phyloP scores from a whole-genome alignment of 2,329 filamentous ascomycete genomes.

The Fusarium sp. region DNA sequence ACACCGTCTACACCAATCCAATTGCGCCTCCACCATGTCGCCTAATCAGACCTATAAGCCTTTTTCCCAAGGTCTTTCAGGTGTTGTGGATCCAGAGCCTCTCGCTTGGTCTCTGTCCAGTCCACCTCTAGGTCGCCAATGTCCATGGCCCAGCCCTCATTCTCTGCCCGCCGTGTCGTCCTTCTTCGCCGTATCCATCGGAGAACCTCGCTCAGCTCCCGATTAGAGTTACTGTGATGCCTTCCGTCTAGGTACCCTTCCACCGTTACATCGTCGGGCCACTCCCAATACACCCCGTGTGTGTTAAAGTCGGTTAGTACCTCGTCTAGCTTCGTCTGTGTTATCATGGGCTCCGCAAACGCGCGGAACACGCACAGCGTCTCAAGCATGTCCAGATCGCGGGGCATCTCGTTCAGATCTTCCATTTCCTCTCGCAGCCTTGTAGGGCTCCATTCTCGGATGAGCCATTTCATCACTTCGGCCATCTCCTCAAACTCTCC shows the following conservation, averaged over 20 bases:
- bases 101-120: slow-evolving; percentile 5
- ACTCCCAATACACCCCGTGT: slow-evolving; percentile 47
- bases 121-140: slow-evolving; percentile 9
- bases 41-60: background rate
- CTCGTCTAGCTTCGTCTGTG: slow-evolving; percentile 44
- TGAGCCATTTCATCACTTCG: slow-evolving; percentile 69
- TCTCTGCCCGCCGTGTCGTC: slow-evolving; percentile 14
- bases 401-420: slow-evolving; percentile 50
- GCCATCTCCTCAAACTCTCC: slow-evolving; percentile 70
- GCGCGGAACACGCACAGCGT: slow-evolving; percentile 62
- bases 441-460: slow-evolving; percentile 56
- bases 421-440: slow-evolving; percentile 51
- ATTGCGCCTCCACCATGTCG: background rate
- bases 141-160: slow-evolving; percentile 9
- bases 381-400: slow-evolving; percentile 50
- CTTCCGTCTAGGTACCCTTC: slow-evolving; percentile 47
- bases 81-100: slow-evolving; percentile 3
- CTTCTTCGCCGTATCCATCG: slow-evolving; percentile 31
- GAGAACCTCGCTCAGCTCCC: slow-evolving; percentile 42
- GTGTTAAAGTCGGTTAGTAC: slow-evolving; percentile 47
- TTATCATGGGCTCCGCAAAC: slow-evolving; percentile 59
- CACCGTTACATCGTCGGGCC: slow-evolving; percentile 55
- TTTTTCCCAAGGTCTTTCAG: slow-evolving; percentile 7
- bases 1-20: background rate
- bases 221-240: slow-evolving; percentile 41